Evolutionary conservation across 495 filamentous ascomycete genomes (phyloP).

Genomic region (Talaromyces stipitatus): DNA sequence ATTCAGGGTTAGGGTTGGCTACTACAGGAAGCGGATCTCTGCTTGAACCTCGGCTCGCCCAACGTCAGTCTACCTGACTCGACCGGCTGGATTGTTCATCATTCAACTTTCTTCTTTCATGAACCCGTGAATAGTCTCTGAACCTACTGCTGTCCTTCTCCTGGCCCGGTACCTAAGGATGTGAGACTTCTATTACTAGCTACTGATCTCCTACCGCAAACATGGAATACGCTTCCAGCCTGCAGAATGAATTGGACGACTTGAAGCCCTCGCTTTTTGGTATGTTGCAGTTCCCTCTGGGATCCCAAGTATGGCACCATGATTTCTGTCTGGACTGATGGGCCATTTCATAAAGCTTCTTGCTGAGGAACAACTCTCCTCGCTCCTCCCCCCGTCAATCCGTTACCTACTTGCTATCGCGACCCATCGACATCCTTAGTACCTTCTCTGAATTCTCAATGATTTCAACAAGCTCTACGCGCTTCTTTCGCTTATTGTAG

Average conservation of each 20-base stretch:
- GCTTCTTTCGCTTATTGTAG: conserved; percentile 73
- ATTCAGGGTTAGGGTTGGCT: neutral
- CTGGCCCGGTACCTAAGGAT: neutral
- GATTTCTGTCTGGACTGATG: conserved; percentile 7
- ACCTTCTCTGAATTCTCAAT: conserved; percentile 85
- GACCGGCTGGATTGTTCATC: too few species aligned
- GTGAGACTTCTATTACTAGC: neutral
- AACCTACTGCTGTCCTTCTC: neutral
- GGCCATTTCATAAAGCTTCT: conserved; percentile 59
- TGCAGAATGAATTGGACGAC: conserved; percentile 59
- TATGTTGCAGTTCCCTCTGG: conserved; percentile 20
- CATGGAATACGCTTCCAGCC: conserved; percentile 54
- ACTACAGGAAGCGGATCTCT: too few species aligned
- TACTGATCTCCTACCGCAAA: conserved; percentile 4
- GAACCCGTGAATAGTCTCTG: neutral
- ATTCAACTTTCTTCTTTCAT: neutral
- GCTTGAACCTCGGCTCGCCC: conserved; percentile 5
- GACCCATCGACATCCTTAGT: conserved; percentile 86
- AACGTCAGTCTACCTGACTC: neutral
- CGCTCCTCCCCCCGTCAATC: conserved; percentile 88
- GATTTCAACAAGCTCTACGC: conserved; percentile 96
- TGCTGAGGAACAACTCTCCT: conserved; percentile 83
- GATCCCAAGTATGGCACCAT: too few species aligned
- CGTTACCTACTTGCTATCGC: conserved; percentile 86
- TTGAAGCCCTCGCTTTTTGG: conserved; percentile 78